Base-by-base conservation (phyloP, 129 eudicot species). In the Lonicera japonica region DNA sequence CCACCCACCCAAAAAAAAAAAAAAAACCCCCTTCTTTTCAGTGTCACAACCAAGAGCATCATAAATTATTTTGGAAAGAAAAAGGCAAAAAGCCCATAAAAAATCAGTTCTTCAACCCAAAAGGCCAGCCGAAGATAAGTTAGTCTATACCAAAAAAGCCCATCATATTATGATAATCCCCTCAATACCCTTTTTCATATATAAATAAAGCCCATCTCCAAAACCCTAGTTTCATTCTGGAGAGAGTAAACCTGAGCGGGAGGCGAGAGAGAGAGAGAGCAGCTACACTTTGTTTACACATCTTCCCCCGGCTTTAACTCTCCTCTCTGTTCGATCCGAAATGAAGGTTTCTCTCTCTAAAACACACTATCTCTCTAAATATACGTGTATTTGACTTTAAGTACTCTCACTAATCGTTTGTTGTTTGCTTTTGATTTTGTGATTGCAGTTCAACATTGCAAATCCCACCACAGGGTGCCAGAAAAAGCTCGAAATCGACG, bases 401-500 rank as follows among this genome's bases (percentile, higher is more conserved):
- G 18, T 58, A n/a, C 25, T 11, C 8, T 23, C 5, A 14, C 24
- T 56, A 8, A 56, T 20, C 5, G 19, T 9, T 11, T 58, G 10
- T n/a, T 0, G 1, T 67, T 2, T 47, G 22, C 12, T 10, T 36
- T 21, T 4, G 46, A 4, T 34, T 54, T 43, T 34, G 16, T 63
- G 43, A 47, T 70, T 75, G 66, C 47, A 80, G 86, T 67, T 80
- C 73, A 76, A 80, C 54, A 64, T 80, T 1, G 86, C 82, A 3
- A 72, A 76, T 66, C 79, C 82, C n/a, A 75, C 86, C 62, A 76
- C 82, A 20, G 82, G 82, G 10, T 80, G 86, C 68, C 82, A 80
- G 72, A 80, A 80, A 75, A 80, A 80, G 82, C 76, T 80, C 25
- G 86, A 80, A 52, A 80, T 80, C 36, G 86, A 80, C 34, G 79